These are phyloP conservation scores for Halophytophthora batemanensis DNA, from an alignment of 352 stramenopile genomes.

Conservation along the genomic window DNA sequence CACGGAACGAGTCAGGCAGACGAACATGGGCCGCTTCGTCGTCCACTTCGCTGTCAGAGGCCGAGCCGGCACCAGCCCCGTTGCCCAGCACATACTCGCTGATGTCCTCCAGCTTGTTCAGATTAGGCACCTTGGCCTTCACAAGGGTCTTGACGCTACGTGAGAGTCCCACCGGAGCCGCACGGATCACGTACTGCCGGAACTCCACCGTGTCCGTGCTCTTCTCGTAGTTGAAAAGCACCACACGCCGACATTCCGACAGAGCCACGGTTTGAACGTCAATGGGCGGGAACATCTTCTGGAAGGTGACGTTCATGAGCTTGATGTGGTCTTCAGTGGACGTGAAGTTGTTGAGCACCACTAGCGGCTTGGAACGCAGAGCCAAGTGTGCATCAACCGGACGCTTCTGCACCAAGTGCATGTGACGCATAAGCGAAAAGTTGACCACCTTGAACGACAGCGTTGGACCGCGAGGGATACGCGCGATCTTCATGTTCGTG, in stretches of 20 bases:
- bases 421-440: conserved; percentile 92
- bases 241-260: conserved; percentile 93
- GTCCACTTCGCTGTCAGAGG: conserved; percentile 95
- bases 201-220: conserved; percentile 93
- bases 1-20: conserved; percentile 90
- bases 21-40: conserved; percentile 92
- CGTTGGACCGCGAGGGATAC: conserved; percentile 93
- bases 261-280: conserved; percentile 97
- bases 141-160: conserved; percentile 90
- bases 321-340: conserved; percentile 83
- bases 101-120: conserved; percentile 95
- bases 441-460: conserved; percentile 90
- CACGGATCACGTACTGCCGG: conserved; percentile 97
- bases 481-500: conserved; percentile 94
- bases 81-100: conserved; percentile 93
- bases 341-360: conserved; percentile 99
- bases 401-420: conserved; percentile 90
- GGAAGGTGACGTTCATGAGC: conserved; percentile 98
- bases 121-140: conserved; percentile 92
- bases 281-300: conserved; percentile 99
- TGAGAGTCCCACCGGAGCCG: conserved; percentile 91
- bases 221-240: conserved; percentile 97
- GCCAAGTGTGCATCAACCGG: conserved; percentile 88
- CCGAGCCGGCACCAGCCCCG: conserved; percentile 64
- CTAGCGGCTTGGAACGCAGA: conserved; percentile 90